Percentiles rank a stretch among this genome's conserved stretches.
phyloP scores from a whole-genome alignment of 306 rosid genomes.

The Prosopis cineraria region DNA sequence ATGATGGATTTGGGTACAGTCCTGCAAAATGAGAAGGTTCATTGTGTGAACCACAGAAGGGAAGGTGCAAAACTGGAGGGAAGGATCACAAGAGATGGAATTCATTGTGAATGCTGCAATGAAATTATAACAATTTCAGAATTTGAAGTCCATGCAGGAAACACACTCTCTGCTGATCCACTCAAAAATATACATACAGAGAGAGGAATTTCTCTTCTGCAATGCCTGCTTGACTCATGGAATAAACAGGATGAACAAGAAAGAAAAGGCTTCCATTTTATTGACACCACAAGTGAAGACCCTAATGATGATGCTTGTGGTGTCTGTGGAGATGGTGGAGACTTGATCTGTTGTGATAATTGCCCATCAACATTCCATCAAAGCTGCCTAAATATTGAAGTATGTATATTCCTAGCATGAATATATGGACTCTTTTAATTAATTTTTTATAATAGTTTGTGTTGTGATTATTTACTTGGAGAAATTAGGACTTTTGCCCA shows the following conservation, averaged over 20 bases:
- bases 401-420: slow-evolving; percentile 23
- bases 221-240: slow-evolving; percentile 65
- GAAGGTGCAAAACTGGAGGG: slow-evolving; percentile 48
- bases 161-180: slow-evolving; percentile 39
- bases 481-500: neutral
- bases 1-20: slow-evolving; percentile 65
- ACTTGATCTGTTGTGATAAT: slow-evolving; percentile 65
- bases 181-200: slow-evolving; percentile 42
- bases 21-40: slow-evolving; percentile 49
- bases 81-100: slow-evolving; percentile 50
- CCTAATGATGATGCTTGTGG: slow-evolving; percentile 71
- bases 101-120: slow-evolving; percentile 63
- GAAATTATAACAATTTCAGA: slow-evolving; percentile 45
- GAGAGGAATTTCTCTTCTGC: slow-evolving; percentile 55
- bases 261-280: slow-evolving; percentile 34
- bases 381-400: slow-evolving; percentile 61
- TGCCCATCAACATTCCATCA: slow-evolving; percentile 80
- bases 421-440: neutral
- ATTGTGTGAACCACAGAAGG: slow-evolving; percentile 47
- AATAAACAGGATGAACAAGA: slow-evolving; percentile 53
- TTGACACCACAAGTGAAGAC: slow-evolving; percentile 51
- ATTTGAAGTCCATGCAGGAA: slow-evolving; percentile 62
- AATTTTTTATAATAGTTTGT: slow-evolving; percentile 4
- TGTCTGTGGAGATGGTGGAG: slow-evolving; percentile 67
- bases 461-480: neutral